These are phyloP conservation scores for Saturnispora kantuleensis DNA, from an alignment of 805 yeast genomes.

Conservation along the genomic window DNA sequence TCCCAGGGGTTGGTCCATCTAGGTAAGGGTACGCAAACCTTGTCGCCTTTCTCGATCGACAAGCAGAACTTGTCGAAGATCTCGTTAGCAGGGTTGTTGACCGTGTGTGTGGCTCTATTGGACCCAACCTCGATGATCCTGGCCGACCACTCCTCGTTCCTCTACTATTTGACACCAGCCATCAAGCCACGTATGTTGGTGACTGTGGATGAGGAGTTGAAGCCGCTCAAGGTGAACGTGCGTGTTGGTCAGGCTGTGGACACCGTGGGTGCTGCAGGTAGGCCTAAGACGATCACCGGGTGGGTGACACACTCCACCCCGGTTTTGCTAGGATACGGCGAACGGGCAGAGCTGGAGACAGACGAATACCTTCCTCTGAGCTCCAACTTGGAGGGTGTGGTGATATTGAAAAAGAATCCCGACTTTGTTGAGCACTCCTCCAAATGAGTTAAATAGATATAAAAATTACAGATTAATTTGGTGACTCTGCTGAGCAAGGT, in stretches of 20 bases:
- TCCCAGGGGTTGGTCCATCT: conserved; percentile 92
- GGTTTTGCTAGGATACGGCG: conserved; percentile 85
- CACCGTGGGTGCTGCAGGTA: conserved; percentile 98
- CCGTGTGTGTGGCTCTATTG: conserved; percentile 72
- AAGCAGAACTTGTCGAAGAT: conserved; percentile 81
- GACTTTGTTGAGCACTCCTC: conserved; percentile 47
- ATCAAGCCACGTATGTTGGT: conserved; percentile 87
- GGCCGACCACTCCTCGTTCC: conserved; percentile 63
- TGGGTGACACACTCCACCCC: conserved; percentile 99
- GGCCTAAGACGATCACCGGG: conserved; percentile 97
- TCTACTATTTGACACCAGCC: conserved; percentile 80
- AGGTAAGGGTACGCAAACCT: conserved; percentile 91
- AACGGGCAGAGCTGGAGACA: conserved; percentile 92
- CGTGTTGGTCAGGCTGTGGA: conserved; percentile 99
- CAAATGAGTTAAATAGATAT: background rate
- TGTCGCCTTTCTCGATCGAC: conserved; percentile 84
- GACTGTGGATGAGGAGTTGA: conserved; percentile 83
- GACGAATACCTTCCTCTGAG: conserved; percentile 84
- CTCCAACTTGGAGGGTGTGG: conserved; percentile 83
- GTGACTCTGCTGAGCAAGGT: background rate
- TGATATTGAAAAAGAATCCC: conserved; percentile 83
- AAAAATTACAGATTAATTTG: background rate
- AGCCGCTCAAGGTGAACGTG: conserved; percentile 90
- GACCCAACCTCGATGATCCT: conserved; percentile 80
- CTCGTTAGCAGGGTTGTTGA: conserved; percentile 79